These are phyloP conservation scores for Mycena sp. DNA, from an alignment of 1,284 basidiomycete species.

Conservation along the genomic window DNA sequence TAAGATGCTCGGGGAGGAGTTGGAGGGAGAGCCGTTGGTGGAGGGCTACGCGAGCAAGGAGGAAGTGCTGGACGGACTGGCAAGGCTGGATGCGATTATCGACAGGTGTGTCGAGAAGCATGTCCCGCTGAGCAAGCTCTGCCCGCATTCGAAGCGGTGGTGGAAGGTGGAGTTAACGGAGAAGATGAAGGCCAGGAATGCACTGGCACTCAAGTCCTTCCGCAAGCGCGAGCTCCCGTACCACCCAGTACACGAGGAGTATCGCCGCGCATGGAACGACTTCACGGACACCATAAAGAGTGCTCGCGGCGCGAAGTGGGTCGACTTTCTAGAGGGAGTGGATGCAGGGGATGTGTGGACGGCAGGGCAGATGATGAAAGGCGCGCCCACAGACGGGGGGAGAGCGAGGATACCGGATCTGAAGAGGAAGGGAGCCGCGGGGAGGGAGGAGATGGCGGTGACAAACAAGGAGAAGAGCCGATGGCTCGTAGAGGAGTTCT, in stretches of 20 bases:
- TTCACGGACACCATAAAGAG: background rate
- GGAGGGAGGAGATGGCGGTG: background rate
- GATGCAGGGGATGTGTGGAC: background rate
- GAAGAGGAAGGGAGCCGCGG: background rate
- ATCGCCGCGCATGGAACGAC: background rate
- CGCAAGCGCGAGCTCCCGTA: background rate
- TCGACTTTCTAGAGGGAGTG: background rate
- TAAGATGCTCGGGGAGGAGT: background rate
- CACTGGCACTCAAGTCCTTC: background rate
- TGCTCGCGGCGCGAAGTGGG: background rate
- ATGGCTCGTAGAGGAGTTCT: background rate
- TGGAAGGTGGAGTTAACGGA: background rate
- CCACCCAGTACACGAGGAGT: background rate
- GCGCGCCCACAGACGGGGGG: background rate
- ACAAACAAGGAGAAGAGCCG: background rate
- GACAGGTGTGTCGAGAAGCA: background rate
- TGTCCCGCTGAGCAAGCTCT: background rate
- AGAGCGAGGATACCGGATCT: slow-evolving; percentile 5
- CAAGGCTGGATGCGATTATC: background rate
- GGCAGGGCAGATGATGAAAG: slow-evolving; percentile 2
- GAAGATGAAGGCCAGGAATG: background rate
- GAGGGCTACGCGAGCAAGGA: slow-evolving; percentile 2
- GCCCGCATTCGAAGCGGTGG: background rate
- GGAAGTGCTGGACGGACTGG: background rate
- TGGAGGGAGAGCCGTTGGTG: background rate